Conservation (phyloP, 208 protist genomes). For the Crithidia bombi region DNA sequence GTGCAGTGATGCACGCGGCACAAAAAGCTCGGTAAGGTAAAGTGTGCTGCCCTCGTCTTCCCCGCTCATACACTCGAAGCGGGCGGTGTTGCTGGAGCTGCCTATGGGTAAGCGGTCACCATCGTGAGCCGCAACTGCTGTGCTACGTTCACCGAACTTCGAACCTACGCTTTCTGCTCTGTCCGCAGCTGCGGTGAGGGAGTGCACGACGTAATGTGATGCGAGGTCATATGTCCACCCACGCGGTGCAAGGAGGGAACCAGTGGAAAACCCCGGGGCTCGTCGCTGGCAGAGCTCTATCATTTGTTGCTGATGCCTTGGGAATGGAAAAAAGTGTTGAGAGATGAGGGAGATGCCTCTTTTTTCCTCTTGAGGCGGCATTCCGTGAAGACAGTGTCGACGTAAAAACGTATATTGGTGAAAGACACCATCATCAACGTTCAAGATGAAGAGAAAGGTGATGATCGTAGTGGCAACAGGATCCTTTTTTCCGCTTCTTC, state of each 20-base stretch:
- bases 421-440: no score
- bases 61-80: slow-evolving; percentile 40
- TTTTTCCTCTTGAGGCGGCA: no score
- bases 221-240: slow-evolving; percentile 64
- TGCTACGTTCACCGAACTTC: neutral
- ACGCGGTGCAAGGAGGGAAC: slow-evolving; percentile 51
- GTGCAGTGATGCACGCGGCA: slow-evolving; percentile 17
- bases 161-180: neutral
- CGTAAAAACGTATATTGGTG: no score
- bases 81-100: slow-evolving; percentile 48
- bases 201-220: slow-evolving; percentile 44
- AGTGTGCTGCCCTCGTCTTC: slow-evolving; percentile 34
- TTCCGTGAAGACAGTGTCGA: no score
- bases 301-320: slow-evolving; percentile 11
- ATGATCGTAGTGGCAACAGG: no score
- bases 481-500: no score
- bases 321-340: no score
- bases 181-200: slow-evolving; percentile 3
- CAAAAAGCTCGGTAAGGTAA: slow-evolving; percentile 67
- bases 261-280: slow-evolving; percentile 53
- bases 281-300: slow-evolving; percentile 44
- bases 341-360: no score
- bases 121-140: neutral
- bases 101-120: slow-evolving; percentile 15
- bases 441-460: no score